These are phyloP conservation scores for Saturnispora besseyi DNA, from an alignment of 805 yeast species.

Conservation along the genomic window DNA sequence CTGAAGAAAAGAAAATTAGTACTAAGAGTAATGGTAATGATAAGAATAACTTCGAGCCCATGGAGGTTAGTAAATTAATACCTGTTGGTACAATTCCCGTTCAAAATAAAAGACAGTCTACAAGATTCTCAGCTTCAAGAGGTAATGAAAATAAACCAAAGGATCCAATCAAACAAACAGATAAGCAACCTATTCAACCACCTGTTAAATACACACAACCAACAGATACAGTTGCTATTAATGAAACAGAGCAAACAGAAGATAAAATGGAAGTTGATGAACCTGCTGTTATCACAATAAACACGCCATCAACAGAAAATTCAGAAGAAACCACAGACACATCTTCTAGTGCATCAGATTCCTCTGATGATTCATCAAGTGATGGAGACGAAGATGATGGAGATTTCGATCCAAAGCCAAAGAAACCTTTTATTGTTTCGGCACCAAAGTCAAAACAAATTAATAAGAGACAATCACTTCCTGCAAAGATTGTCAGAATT, in stretches of 20 bases:
- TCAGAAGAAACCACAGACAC: slow-evolving; percentile 9
- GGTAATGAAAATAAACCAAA: neutral
- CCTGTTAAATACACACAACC: neutral
- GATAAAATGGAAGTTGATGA: slow-evolving; percentile 6
- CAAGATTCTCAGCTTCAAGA: neutral
- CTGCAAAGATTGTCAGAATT: slow-evolving; percentile 4
- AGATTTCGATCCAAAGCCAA: slow-evolving; percentile 4
- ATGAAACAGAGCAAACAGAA: neutral
- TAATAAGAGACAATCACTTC: slow-evolving; percentile 14
- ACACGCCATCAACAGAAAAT: neutral
- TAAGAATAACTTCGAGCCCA: neutral
- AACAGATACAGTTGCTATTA: neutral
- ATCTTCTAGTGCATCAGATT: slow-evolving; percentile 4
- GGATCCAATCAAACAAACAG: neutral
- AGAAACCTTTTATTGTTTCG: slow-evolving; percentile 36
- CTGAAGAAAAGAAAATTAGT: neutral
- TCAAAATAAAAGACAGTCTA: neutral
- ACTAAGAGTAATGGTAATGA: neutral
- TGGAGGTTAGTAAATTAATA: neutral
- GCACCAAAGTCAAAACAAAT: slow-evolving; percentile 28
- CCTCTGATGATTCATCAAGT: slow-evolving; percentile 5
- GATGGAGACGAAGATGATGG: slow-evolving; percentile 14
- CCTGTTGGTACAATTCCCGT: neutral
- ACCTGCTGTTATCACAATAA: neutral
- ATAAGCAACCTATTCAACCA: neutral